Base-by-base conservation (phyloP, 2,329 filamentous ascomycete genomes). In the Fusarium vanettenii region DNA sequence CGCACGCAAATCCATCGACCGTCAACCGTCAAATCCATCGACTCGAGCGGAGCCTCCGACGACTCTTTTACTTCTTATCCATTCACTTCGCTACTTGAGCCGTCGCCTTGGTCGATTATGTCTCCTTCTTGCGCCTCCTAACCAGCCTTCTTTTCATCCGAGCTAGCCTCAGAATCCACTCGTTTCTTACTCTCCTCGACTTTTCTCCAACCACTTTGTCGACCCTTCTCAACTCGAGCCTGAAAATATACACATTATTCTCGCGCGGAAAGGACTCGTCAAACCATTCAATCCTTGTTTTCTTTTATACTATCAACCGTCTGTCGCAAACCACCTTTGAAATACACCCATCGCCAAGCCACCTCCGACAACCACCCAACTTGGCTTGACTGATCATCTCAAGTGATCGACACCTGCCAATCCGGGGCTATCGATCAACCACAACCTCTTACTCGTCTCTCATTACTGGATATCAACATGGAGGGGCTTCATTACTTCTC, bases 91-190 rank as follows among this genome's bases (percentile, higher is more conserved):
- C 63, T 63, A 59, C 74, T 77, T 64, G 69, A 70, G 60, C 67
- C 70, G 69, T 79, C 77, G 77, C 77, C 70, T 59, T 64, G 79
- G 79, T 78, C 78, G 82, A 84, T 79, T 73, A 84, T 84, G 82
- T 82, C 78, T 78, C 72, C 78, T 75, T 70, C 76, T 80, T 80
- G 74, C 63, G 71, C 75, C 75, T 76, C 79, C 73, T 79, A 79
- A 77, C 61, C 75, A 76, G 78, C 79, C 76, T 79, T 69, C 71
- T 60, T 75, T 75, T 74, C 75, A 75, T 78, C 74, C 79, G 86
- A 87, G 85, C 86, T 86, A 86, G 86, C 84, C 85, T 86, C 85
- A 80, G 75, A 79, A 80, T 84, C 77, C 85, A 84, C 83, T 86
- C 85, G 83, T 86, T 86, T 75, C 74, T 67, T 74, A 70, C 73